These are phyloP conservation scores for Amborella trichopoda DNA, from an alignment of 164 flowering plant species.

Conservation along the genomic window DNA sequence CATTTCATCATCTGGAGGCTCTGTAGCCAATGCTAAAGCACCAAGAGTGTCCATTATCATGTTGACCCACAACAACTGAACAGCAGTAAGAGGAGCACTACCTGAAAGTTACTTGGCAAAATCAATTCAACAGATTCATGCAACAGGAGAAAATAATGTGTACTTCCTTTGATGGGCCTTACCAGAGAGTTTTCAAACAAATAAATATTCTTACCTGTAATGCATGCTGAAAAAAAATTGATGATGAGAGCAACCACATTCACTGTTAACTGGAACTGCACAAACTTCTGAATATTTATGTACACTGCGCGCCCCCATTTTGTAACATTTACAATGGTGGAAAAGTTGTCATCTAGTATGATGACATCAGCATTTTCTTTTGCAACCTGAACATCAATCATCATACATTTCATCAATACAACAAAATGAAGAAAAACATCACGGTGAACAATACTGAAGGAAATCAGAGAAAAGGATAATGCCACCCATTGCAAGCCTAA, in stretches of 20 bases:
- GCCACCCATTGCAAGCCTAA: too few species aligned
- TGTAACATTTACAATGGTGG: constrained; percentile 67
- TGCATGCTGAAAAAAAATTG: constrained; percentile 64
- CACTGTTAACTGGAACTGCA: constrained; percentile 57
- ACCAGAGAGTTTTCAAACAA: too few species aligned
- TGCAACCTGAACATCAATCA: constrained; percentile 60
- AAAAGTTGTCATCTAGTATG: constrained; percentile 72
- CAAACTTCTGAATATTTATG: constrained; percentile 78
- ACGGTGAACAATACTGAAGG: background rate
- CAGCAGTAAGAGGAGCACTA: constrained; percentile 72
- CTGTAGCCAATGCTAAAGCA: constrained; percentile 76
- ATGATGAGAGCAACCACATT: constrained; percentile 59
- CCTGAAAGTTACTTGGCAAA: constrained; percentile 34
- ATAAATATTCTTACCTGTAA: too few species aligned
- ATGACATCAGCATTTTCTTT: constrained; percentile 86
- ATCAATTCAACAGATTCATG: background rate
- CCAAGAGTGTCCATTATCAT: constrained; percentile 90
- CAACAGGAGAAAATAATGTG: background rate
- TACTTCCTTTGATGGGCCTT: background rate
- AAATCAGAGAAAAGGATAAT: constrained; percentile 1
- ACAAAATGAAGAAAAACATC: too few species aligned
- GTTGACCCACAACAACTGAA: constrained; percentile 85
- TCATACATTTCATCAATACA: too few species aligned
- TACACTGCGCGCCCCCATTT: constrained; percentile 84
- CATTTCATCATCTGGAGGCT: constrained; percentile 59